Evolutionary conservation across 2,329 filamentous ascomycete species (phyloP).

Genomic region (Malbranchea cinnamomea): DNA sequence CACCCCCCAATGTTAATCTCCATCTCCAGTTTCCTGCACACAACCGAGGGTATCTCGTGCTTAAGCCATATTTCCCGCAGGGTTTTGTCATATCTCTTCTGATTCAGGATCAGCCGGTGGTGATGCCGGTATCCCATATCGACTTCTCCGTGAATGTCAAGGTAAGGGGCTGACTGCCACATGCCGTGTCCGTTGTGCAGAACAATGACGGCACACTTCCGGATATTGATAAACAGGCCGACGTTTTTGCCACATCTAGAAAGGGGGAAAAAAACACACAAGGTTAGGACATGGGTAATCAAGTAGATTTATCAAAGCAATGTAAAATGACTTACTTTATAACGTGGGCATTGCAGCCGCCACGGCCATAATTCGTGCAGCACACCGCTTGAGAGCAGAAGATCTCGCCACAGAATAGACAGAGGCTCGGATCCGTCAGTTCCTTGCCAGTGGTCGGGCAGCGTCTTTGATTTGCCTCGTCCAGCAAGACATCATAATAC

Average conservation of each 20-base stretch:
- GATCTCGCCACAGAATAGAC: slow-evolving; percentile 90
- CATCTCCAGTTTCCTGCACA: slow-evolving; percentile 77
- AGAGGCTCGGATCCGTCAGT: slow-evolving; percentile 77
- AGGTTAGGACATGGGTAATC: too few species aligned
- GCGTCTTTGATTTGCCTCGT: slow-evolving; percentile 68
- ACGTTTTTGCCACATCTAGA: slow-evolving; percentile 71
- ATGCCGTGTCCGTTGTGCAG: slow-evolving; percentile 69
- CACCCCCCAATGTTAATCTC: slow-evolving; percentile 96
- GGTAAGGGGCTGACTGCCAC: slow-evolving; percentile 77
- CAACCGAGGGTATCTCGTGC: slow-evolving; percentile 75
- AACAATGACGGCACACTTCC: slow-evolving; percentile 86
- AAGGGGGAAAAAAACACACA: slow-evolving; percentile 8
- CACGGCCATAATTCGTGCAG: slow-evolving; percentile 56
- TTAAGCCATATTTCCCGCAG: slow-evolving; percentile 74
- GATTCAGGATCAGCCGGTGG: slow-evolving; percentile 81
- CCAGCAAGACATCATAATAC: slow-evolving; percentile 83
- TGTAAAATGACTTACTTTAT: slow-evolving; percentile 51
- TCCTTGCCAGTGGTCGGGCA: slow-evolving; percentile 89
- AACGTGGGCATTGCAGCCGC: slow-evolving; percentile 85
- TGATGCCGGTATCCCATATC: slow-evolving; percentile 80
- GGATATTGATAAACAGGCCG: slow-evolving; percentile 91
- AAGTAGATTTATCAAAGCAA: too few species aligned
- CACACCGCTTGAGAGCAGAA: slow-evolving; percentile 91
- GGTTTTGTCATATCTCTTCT: slow-evolving; percentile 82
- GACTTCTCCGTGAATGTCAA: slow-evolving; percentile 90